Evolutionary conservation across 2,329 filamentous ascomycete genomes (phyloP).

Genomic region (Ophiostoma novo-ulmi): DNA sequence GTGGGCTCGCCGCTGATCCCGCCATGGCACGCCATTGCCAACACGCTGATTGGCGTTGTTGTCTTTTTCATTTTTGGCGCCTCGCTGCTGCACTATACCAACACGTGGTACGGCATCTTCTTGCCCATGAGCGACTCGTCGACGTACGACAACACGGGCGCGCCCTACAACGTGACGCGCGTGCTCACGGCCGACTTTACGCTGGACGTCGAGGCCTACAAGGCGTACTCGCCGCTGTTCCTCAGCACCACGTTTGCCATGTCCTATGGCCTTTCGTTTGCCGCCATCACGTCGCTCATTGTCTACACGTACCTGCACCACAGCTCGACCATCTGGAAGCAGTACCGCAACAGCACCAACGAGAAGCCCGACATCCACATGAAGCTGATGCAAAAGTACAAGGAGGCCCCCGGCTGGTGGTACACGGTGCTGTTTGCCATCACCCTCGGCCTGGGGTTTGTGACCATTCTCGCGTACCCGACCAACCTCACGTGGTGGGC

Average conservation of each 20-base stretch:
- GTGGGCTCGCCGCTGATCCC: constrained; percentile 63
- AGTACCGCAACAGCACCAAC: constrained; percentile 53
- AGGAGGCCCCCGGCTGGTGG: constrained; percentile 60
- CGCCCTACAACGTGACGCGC: constrained; percentile 57
- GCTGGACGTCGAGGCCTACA: constrained; percentile 59
- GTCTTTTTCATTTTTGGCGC: constrained; percentile 59
- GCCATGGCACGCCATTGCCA: constrained; percentile 69
- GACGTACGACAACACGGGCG: constrained; percentile 67
- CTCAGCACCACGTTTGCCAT: constrained; percentile 68
- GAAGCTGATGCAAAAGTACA: constrained; percentile 59
- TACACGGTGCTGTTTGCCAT: constrained; percentile 53
- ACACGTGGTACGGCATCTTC: constrained; percentile 59
- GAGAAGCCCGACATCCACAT: constrained; percentile 61
- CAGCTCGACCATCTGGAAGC: constrained; percentile 59
- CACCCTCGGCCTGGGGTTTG: constrained; percentile 50
- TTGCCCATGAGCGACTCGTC: constrained; percentile 64
- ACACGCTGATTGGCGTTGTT: constrained; percentile 63
- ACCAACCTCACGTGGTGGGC: constrained; percentile 70
- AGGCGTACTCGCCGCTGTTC: constrained; percentile 63
- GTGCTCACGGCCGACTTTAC: constrained; percentile 59
- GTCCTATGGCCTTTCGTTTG: constrained; percentile 66
- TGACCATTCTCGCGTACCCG: constrained; percentile 54
- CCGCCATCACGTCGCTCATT: constrained; percentile 63
- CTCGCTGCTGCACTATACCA: constrained; percentile 58
- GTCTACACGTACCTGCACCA: constrained; percentile 64